Evolutionary conservation across 1,139 yeast species (phyloP).

Genomic region (Zygosaccharomyces sapae): DNA sequence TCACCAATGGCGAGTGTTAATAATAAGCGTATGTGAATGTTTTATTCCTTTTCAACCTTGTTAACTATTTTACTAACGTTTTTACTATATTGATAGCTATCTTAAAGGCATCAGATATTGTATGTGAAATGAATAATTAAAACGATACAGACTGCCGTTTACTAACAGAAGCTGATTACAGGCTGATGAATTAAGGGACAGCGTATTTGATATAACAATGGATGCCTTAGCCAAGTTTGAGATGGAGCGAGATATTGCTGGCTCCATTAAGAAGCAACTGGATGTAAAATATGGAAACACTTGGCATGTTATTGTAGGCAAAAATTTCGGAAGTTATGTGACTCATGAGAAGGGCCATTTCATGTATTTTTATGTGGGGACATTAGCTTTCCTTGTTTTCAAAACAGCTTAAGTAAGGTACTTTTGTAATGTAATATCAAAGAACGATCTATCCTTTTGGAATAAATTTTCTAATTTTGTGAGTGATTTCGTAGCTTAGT

Average conservation of each 20-base stretch:
- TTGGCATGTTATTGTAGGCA: conserved; percentile 96
- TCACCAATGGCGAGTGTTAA: conserved; percentile 9
- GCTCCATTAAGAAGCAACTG: conserved; percentile 69
- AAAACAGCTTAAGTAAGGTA: conserved; percentile 51
- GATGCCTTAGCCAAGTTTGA: conserved; percentile 49
- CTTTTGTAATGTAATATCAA: conserved; percentile 1
- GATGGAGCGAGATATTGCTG: conserved; percentile 73
- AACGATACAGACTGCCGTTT: background rate
- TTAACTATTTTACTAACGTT: conserved; percentile 6
- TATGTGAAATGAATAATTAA: conserved; percentile 16
- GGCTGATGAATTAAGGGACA: conserved; percentile 56
- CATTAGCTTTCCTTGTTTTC: conserved; percentile 74
- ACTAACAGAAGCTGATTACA: conserved; percentile 11
- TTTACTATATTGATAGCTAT: conserved; percentile 22
- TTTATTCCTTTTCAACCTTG: background rate
- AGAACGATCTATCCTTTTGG: background rate
- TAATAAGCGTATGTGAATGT: conserved; percentile 9
- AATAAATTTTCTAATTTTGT: background rate
- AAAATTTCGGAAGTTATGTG: conserved; percentile 87
- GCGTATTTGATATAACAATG: conserved; percentile 54
- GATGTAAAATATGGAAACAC: conserved; percentile 69
- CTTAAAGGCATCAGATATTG: conserved; percentile 34
- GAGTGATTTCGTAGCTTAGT: background rate
- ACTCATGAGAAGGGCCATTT: conserved; percentile 85
- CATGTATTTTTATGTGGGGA: conserved; percentile 78